phyloP scores from a whole-genome alignment of 164 flowering plant species.

The Macadamia integrifolia region DNA sequence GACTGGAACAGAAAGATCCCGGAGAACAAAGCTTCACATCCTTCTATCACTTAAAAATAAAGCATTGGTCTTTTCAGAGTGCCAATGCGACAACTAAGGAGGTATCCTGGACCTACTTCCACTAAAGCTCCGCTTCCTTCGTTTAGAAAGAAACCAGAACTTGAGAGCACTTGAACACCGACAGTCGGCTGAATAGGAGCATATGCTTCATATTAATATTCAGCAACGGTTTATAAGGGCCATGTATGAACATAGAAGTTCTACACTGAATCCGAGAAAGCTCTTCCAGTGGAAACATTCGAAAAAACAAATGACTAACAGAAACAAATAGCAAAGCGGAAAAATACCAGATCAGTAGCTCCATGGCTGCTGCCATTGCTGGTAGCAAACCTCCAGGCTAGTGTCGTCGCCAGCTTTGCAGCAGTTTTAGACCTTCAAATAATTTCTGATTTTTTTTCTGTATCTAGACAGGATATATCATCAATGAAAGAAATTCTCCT shows the following conservation, averaged over 20 bases:
- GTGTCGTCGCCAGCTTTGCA: slow-evolving; percentile 60
- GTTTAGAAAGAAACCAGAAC: neutral
- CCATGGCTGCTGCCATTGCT: slow-evolving; percentile 48
- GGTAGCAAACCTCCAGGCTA: slow-evolving; percentile 55
- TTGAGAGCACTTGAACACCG: neutral
- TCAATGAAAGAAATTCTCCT: slow-evolving; percentile 32
- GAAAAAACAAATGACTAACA: neutral
- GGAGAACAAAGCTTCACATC: no score
- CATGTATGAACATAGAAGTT: neutral
- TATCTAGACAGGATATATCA: slow-evolving; percentile 29
- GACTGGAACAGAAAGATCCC: no score
- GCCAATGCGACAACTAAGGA: neutral
- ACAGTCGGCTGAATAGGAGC: neutral
- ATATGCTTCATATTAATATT: neutral
- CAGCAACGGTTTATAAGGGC: slow-evolving; percentile 1
- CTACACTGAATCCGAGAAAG: neutral
- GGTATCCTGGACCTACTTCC: neutral
- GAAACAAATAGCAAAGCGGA: neutral
- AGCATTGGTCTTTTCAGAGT: no score
- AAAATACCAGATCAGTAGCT: slow-evolving; percentile 45
- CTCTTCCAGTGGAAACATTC: neutral
- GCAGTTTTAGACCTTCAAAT: slow-evolving; percentile 15
- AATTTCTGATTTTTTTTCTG: slow-evolving; percentile 20
- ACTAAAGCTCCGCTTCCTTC: neutral
- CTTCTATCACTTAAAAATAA: no score